These are phyloP conservation scores for Neobulgaria alba DNA, from an alignment of 2,329 filamentous ascomycete species.

Conservation along the genomic window DNA sequence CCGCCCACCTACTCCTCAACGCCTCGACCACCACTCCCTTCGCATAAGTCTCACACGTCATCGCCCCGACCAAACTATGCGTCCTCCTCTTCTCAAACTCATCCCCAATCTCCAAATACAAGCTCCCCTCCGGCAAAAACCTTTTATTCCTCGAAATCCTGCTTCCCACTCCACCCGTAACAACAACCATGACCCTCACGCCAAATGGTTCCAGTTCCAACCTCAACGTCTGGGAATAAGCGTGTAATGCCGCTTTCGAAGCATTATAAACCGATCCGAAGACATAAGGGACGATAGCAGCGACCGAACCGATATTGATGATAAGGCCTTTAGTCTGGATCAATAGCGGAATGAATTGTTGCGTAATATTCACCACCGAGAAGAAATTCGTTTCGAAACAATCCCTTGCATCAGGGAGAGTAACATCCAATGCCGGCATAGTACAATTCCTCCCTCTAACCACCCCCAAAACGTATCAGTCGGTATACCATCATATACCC, in stretches of 20 bases:
- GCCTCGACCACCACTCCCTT: constrained; percentile 21
- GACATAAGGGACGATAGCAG: constrained; percentile 7
- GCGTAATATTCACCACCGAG: constrained; percentile 25
- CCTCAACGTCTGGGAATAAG: constrained; percentile 8
- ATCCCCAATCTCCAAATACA: constrained; percentile 17
- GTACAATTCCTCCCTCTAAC: background rate
- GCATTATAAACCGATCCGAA: constrained; percentile 9
- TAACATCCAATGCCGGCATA: constrained; percentile 28
- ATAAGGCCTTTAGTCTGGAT: constrained; percentile 31
- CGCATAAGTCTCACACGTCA: constrained; percentile 19
- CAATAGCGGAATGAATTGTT: constrained; percentile 26
- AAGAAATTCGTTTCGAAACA: constrained; percentile 30
- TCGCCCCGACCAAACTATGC: constrained; percentile 22
- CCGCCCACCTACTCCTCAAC: constrained; percentile 10
- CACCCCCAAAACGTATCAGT: too few relatives aligned
- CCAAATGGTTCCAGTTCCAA: constrained; percentile 12
- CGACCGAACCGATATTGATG: constrained; percentile 36
- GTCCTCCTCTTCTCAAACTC: constrained; percentile 15
- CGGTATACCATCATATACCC: background rate
- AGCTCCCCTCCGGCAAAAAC: background rate
- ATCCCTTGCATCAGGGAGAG: constrained; percentile 21
- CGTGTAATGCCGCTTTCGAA: constrained; percentile 9
- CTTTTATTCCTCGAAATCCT: background rate
- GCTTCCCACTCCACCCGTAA: constrained; percentile 3
- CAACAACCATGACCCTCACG: constrained; percentile 4